Conservation (phyloP, 2,329 filamentous ascomycete species). For the Cladosporium sp. region DNA sequence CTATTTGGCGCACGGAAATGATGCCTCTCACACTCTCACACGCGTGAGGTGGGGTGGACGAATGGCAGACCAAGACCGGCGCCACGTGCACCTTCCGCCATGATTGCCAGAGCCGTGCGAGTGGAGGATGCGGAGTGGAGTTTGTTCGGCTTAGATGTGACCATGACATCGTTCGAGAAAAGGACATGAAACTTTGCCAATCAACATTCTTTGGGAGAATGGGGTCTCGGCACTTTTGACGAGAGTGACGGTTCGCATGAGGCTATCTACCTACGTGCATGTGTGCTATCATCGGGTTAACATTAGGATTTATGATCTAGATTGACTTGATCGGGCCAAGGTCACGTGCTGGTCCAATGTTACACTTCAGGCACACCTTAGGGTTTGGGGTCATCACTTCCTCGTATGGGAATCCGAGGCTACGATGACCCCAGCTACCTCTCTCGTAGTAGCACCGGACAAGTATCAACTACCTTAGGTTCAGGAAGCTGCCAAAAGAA, state of each 20-base stretch:
- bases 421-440: too few species aligned
- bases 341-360: background rate
- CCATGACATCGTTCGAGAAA: background rate
- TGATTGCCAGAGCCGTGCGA: slow-evolving; percentile 2
- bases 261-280: background rate
- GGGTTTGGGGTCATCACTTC: background rate
- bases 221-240: background rate
- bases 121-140: slow-evolving; percentile 7
- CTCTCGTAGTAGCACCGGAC: too few species aligned
- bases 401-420: too few species aligned
- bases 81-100: slow-evolving; percentile 3
- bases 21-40: background rate
- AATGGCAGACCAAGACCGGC: background rate
- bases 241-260: background rate
- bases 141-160: background rate
- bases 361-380: background rate
- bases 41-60: slow-evolving; percentile 3
- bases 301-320: background rate
- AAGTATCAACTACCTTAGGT: too few species aligned
- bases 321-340: background rate
- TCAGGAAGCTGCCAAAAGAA: too few species aligned
- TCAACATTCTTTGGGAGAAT: background rate
- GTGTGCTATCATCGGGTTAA: background rate
- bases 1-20: background rate
- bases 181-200: background rate